These are phyloP conservation scores for Collybiopsis luxurians DNA, from an alignment of 768 basidiomycete species.

Conservation along the genomic window DNA sequence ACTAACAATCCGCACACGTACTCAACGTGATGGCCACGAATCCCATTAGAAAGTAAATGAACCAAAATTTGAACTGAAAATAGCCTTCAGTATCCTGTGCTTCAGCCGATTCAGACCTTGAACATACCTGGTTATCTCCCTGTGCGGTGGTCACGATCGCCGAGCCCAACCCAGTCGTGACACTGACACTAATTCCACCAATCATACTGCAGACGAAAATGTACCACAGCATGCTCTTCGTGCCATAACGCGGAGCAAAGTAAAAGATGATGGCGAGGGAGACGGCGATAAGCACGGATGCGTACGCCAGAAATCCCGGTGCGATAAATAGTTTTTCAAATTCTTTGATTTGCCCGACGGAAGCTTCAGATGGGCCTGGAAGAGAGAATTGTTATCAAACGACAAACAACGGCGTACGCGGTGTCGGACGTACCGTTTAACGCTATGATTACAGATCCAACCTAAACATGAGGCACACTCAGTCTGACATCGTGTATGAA, in stretches of 20 bases:
- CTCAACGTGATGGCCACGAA: slow-evolving; percentile 84
- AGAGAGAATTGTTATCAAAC: slow-evolving; percentile 1
- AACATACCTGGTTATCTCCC: slow-evolving; percentile 74
- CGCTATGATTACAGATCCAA: slow-evolving; percentile 87
- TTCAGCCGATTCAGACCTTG: not conserved
- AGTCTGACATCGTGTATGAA: not conserved
- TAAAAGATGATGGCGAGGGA: slow-evolving; percentile 76
- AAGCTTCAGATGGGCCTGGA: slow-evolving; percentile 64
- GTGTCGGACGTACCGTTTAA: slow-evolving; percentile 61
- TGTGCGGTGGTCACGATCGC: slow-evolving; percentile 80
- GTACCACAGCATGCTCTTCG: slow-evolving; percentile 93
- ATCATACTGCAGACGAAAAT: slow-evolving; percentile 95
- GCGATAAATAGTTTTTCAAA: slow-evolving; percentile 83
- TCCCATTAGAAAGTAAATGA: slow-evolving; percentile 81
- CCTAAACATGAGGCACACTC: slow-evolving; percentile 30
- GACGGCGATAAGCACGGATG: slow-evolving; percentile 57
- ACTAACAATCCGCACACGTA: slow-evolving; percentile 29
- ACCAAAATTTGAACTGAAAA: slow-evolving; percentile 84
- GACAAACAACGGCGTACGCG: too few relatives aligned
- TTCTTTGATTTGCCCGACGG: slow-evolving; percentile 63
- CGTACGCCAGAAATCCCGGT: slow-evolving; percentile 77
- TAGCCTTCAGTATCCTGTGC: slow-evolving; percentile 7
- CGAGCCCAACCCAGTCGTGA: slow-evolving; percentile 90
- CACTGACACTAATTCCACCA: slow-evolving; percentile 92
- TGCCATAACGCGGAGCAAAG: slow-evolving; percentile 86